Base-by-base conservation (phyloP, 2,329 filamentous ascomycete species). In the Juglanconis oblonga region DNA sequence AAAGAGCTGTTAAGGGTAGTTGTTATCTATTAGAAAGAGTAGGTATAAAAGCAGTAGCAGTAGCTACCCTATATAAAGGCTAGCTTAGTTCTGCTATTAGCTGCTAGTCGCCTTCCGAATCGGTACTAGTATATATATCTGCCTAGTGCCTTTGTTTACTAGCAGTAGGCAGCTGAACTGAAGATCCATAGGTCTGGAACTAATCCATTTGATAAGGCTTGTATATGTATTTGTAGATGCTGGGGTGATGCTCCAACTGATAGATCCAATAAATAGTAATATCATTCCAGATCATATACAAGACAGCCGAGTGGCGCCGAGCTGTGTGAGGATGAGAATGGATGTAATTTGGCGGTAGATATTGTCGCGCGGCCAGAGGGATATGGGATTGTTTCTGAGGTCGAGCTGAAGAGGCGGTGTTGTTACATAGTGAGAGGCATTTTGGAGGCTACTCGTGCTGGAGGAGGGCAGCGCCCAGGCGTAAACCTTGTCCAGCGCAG, bases 201-300 rank as follows among this genome's bases (percentile, higher is more conserved):
- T 68, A 56, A 79, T 79, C 77, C 77, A 79, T 67, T 79, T 79
- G 77, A 61, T 79, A 77, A 64, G 77, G 76, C 71, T 79, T 79
- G 69, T 79, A 77, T 33, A 79, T 70, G 62, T 77, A 76, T 65
- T 78, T 78, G 73, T 79, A 79, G 47, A 79, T 59, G 33, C 72
- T 73, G 38, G 77, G 77, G 66, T 79, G 77, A 62, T 79, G 77
- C 65, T 77, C 74, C 14, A 76, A 67, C 45, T 77, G 75, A 64
- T 79, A 77, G 68, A 79, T 79, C 77, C 76, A 79, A 70, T 79
- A 80, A 66, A 79, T 79, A 63, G 67, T 67, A 32, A 79, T 67
- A 62, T 80, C 77, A 59, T 78, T 80, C 67, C 76, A 80, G 52
- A 75, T 56, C 72, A 78, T 76, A 72, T 77, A 80, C 35, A 79